Evolutionary conservation across 1,284 basidiomycete genomes (phyloP).

Genomic region (Irpex rosettiformis): DNA sequence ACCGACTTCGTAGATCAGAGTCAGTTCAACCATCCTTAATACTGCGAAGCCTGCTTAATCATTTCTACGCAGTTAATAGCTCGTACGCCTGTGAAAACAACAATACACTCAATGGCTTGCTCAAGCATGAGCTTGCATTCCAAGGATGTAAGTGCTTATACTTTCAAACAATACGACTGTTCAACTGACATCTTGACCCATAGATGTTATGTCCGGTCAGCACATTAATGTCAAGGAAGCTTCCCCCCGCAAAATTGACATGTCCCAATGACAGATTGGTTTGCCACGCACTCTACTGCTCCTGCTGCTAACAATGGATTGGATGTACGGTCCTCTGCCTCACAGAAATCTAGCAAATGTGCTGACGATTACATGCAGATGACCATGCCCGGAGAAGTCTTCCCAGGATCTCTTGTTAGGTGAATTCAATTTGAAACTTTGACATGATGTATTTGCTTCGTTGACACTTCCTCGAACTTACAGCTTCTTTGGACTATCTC

Average conservation of each 20-base stretch:
- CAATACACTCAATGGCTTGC: constrained; percentile 58
- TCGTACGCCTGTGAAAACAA: constrained; percentile 67
- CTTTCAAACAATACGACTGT: background rate
- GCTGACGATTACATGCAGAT: constrained; percentile 30
- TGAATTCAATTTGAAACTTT: background rate
- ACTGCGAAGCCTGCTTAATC: background rate
- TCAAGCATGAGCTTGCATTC: constrained; percentile 72
- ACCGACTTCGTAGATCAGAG: constrained; percentile 34
- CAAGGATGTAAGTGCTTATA: constrained; percentile 50
- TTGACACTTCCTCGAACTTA: background rate
- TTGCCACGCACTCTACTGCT: constrained; percentile 30
- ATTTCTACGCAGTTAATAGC: constrained; percentile 45
- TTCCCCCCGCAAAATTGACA: background rate
- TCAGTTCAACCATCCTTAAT: constrained; percentile 16
- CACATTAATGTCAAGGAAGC: background rate
- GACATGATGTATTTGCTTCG: background rate
- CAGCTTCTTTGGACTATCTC: constrained; percentile 17
- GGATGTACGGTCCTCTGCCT: constrained; percentile 38
- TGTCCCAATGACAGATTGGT: constrained; percentile 51
- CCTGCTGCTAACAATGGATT: constrained; percentile 53
- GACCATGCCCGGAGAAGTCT: constrained; percentile 59
- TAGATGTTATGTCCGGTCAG: constrained; percentile 24
- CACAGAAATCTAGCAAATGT: background rate
- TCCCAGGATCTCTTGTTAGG: constrained; percentile 19
- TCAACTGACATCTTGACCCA: background rate